Evolutionary conservation across 192 early-diverging fungal species (phyloP), one percentile per base, ranked within the genome.

Genomic region (Chytriomyces sp.): DNA sequence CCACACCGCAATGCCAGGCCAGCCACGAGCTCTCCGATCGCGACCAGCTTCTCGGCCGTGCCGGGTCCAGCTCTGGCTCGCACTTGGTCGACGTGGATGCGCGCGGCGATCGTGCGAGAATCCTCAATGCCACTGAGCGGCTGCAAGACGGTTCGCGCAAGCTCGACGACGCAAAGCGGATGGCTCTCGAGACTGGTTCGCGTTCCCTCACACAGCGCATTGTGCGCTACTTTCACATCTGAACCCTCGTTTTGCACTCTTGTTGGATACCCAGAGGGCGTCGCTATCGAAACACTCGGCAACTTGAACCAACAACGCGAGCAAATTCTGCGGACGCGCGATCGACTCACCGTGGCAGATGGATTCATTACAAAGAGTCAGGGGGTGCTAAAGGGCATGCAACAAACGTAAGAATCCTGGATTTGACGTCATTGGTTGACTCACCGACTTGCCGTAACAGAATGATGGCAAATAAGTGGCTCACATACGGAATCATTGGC

Each of bases 151-250:
- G 89, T 19, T 91, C 88, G 66, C 77, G 87, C 71, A 82, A 93
- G 56, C 75, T 99, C 76, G 91, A 98, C 74, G 90, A 93, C 28
- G 93, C 93, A 37, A 93, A 93, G 66, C 79, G 92, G 40, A 76
- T 98, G 61, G 96, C 95, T 14, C 81, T 99, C 36, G 95, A 99
- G 67, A 95, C 95, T 1, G 88, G 88, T 88, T 36, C 5, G 80
- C 25, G n/a, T n/a, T n/a, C n/a, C n/a, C n/a, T n/a, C n/a, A n/a
- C n/a, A n/a, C n/a, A n/a, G n/a, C n/a, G n/a, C n/a, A n/a, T n/a
- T n/a, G n/a, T n/a, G n/a, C n/a, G n/a, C n/a, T n/a, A n/a, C n/a
- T n/a, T n/a, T n/a, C n/a, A n/a, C n/a, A n/a, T n/a, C n/a, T n/a
- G n/a, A n/a, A n/a, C n/a, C n/a, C n/a, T n/a, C n/a, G n/a, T n/a